Base-by-base conservation (phyloP, 257 asterid species). In the Henckelia pumila region DNA sequence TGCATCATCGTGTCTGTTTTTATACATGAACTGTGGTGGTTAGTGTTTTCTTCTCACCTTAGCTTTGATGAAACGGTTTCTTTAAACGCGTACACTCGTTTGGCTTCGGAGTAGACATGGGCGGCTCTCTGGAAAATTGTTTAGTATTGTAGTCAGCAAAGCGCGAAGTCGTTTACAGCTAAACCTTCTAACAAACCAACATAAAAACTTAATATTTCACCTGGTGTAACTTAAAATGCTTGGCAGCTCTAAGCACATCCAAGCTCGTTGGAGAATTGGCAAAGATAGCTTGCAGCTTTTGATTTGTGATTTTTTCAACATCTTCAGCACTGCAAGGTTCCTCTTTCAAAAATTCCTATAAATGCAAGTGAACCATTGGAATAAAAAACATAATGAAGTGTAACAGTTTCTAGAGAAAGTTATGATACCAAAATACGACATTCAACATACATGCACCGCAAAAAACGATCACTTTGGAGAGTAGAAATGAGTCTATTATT, bases 41-140 rank as follows among this genome's bases (percentile, higher is more conserved):
- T 33, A 10, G 3, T 37, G 5, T 11, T 44, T 44, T 44, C 19
- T 44, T 44, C 80, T 73, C 69, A 81, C 99, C 97, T 94, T 30
- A 71, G 58, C 47, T 81, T 67, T 59, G 99, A 88, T 16, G 83
- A 78, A 28, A 91, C 99, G 0, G 92, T 73, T 66, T 94, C 96
- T 79, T 84, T 91, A 81, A 94, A 94, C 63, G 92, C 92, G 63
- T 81, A 82, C n/a, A 94, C 99, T 10, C 99, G 96, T 49, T 84
- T 88, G 73, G 95, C 95, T 79, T 94, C 99, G 4, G 99, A 86
- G 75, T 84, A 94, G 6, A 94, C 99, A 59, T 94, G 99, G 66
- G 84, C 86, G 66, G 99, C 96, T 77, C 99, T 82, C 97, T 94
- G 90, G 30, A 84, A 81, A 55, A 52, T 40, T 1, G 1, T 63